A percentile compares a stretch with the other conserved stretches of the same genome.
phyloP scores from a whole-genome alignment of 1,284 basidiomycete species.

The Cystobasidium pallidum region DNA sequence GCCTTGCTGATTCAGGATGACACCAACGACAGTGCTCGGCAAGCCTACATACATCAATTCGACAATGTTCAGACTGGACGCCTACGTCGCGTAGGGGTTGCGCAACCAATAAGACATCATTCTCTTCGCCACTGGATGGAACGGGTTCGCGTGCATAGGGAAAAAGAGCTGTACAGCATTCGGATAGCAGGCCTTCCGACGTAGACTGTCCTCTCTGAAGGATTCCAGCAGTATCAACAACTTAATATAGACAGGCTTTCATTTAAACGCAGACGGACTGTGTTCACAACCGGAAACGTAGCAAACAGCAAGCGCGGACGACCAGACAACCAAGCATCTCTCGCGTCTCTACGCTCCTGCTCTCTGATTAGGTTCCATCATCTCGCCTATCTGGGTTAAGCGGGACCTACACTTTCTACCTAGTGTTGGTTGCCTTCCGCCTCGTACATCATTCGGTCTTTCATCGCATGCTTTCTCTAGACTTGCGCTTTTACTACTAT shows the following conservation, averaged over 20 bases:
- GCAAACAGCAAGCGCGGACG: background rate
- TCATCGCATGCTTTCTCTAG: background rate
- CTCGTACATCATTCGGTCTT: background rate
- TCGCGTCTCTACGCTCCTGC: background rate
- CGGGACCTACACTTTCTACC: background rate
- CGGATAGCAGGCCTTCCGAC: slow-evolving; percentile 19
- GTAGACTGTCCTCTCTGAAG: background rate
- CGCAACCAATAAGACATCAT: background rate
- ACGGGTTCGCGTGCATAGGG: background rate
- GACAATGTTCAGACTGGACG: slow-evolving; percentile 43
- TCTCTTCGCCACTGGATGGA: slow-evolving; percentile 1
- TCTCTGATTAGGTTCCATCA: background rate
- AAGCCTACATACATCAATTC: slow-evolving; percentile 41
- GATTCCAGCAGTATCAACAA: slow-evolving; percentile 13
- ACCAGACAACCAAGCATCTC: background rate
- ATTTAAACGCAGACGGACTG: background rate
- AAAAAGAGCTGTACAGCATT: background rate
- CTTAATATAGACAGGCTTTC: slow-evolving; percentile 14
- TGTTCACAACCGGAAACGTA: background rate
- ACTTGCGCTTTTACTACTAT: slow-evolving; percentile 8
- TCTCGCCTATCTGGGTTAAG: background rate
- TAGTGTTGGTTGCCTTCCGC: background rate
- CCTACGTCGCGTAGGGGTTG: slow-evolving; percentile 17
- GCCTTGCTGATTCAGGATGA: background rate
- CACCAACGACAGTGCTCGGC: slow-evolving; percentile 33